Evolutionary conservation across 306 rosid genomes (phyloP).

Genomic region (Quercus aquifolioides): DNA sequence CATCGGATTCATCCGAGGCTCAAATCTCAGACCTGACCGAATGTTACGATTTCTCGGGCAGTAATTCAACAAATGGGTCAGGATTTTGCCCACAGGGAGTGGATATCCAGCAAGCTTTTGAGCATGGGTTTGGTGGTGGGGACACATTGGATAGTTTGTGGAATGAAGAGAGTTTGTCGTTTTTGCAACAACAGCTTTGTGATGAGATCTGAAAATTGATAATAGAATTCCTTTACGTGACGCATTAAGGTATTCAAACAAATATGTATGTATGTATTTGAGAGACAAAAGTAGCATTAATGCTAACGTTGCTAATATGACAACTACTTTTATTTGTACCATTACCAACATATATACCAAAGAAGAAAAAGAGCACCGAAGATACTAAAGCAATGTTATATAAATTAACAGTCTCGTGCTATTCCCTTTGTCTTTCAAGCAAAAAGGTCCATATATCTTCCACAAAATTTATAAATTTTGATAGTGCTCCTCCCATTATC

Average conservation of each 20-base stretch:
- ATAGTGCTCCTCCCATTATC: not conserved
- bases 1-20: constrained; percentile 29
- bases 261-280: not conserved
- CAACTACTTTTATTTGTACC: not conserved
- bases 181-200: constrained; percentile 51
- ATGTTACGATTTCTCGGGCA: constrained; percentile 12
- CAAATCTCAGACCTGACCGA: constrained; percentile 26
- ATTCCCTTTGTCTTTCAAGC: not conserved
- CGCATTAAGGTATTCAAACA: constrained; percentile 20
- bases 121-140: constrained; percentile 30
- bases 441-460: not conserved
- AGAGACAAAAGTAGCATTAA: not conserved
- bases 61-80: constrained; percentile 13
- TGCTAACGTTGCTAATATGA: not conserved
- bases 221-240: constrained; percentile 42
- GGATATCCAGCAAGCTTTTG: constrained; percentile 13
- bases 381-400: not conserved
- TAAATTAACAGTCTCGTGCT: not conserved
- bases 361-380: not conserved
- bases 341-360: not conserved
- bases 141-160: constrained; percentile 49
- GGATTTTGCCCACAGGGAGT: not conserved
- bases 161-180: constrained; percentile 69
- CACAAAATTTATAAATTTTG: no score
- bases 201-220: constrained; percentile 1